phyloP scores from a whole-genome alignment of 495 filamentous ascomycete species.

The Acidomyces sp. region DNA sequence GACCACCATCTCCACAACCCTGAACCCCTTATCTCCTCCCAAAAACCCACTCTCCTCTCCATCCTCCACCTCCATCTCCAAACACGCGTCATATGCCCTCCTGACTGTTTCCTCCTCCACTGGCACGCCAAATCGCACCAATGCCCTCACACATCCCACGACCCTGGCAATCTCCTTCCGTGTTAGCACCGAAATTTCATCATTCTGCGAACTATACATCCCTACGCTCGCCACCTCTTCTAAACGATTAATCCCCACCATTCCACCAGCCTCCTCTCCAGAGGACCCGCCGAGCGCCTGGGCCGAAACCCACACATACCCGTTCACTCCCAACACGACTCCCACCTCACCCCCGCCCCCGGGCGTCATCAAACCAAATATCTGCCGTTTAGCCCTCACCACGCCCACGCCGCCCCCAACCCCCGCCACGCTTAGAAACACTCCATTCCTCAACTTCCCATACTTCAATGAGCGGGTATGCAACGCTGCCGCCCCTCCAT shows the following conservation, averaged over 20 bases:
- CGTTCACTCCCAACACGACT: constrained; percentile 85
- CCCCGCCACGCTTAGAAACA: constrained; percentile 70
- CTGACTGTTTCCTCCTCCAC: constrained; percentile 90
- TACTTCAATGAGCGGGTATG: constrained; percentile 86
- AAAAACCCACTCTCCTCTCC: constrained; percentile 43
- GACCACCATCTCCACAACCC: constrained; percentile 50
- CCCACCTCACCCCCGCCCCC: constrained; percentile 65
- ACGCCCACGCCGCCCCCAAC: constrained; percentile 71
- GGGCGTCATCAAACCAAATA: constrained; percentile 63
- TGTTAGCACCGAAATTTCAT: constrained; percentile 58
- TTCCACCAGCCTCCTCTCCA: constrained; percentile 39
- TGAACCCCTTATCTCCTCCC: constrained; percentile 56
- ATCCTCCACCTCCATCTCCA: constrained; percentile 55
- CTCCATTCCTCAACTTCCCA: constrained; percentile 84
- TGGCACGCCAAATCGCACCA: constrained; percentile 65
- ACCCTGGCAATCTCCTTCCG: constrained; percentile 79
- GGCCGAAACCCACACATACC: constrained; percentile 93
- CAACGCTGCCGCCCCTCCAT: constrained; percentile 70
- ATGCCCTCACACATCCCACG: constrained; percentile 59
- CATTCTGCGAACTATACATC: constrained; percentile 87
- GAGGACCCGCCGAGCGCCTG: constrained; percentile 57
- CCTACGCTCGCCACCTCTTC: constrained; percentile 63
- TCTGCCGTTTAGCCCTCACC: constrained; percentile 63
- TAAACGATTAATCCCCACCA: constrained; percentile 58
- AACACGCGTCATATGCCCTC: constrained; percentile 62